Percentiles rank a stretch among this genome's conserved stretches.
Evolutionary conservation across 1,284 basidiomycete genomes (phyloP).

Genomic region (Trichosporon sp.): DNA sequence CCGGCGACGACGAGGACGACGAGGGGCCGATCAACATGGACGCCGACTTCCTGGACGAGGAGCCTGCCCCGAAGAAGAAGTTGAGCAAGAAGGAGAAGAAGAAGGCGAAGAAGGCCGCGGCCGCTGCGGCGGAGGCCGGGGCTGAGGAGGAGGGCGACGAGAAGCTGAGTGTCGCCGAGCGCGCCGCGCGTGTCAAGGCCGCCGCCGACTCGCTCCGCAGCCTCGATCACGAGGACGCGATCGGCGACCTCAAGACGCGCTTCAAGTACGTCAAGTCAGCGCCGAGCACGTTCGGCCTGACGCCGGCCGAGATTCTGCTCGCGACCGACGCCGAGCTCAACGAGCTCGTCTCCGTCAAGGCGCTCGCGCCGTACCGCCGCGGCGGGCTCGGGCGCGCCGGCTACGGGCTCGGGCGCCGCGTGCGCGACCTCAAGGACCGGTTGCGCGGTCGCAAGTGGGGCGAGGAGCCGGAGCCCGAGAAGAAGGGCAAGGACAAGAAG

Average conservation of each 20-base stretch:
- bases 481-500: neutral
- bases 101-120: slow-evolving; percentile 52
- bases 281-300: slow-evolving; percentile 66
- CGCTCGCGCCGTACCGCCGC: slow-evolving; percentile 81
- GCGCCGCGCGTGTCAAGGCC: slow-evolving; percentile 68
- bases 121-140: slow-evolving; percentile 64
- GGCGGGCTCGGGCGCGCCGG: slow-evolving; percentile 49
- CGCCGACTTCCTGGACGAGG: slow-evolving; percentile 46
- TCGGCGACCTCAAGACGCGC: slow-evolving; percentile 83
- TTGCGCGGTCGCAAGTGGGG: slow-evolving; percentile 55
- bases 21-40: slow-evolving; percentile 51
- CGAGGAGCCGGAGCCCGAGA: slow-evolving; percentile 39
- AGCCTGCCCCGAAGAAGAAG: slow-evolving; percentile 42
- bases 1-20: slow-evolving; percentile 22
- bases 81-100: slow-evolving; percentile 55
- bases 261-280: slow-evolving; percentile 84
- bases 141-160: slow-evolving; percentile 21
- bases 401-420: slow-evolving; percentile 66
- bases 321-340: slow-evolving; percentile 93
- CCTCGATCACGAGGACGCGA: slow-evolving; percentile 94
- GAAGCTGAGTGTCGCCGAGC: slow-evolving; percentile 68
- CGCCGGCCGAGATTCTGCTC: slow-evolving; percentile 81
- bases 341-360: slow-evolving; percentile 79
- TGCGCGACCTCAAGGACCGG: slow-evolving; percentile 68
- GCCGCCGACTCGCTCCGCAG: slow-evolving; percentile 87